phyloP scores from a whole-genome alignment of 2,329 filamentous ascomycete genomes.

The Aspergillus awamori region DNA sequence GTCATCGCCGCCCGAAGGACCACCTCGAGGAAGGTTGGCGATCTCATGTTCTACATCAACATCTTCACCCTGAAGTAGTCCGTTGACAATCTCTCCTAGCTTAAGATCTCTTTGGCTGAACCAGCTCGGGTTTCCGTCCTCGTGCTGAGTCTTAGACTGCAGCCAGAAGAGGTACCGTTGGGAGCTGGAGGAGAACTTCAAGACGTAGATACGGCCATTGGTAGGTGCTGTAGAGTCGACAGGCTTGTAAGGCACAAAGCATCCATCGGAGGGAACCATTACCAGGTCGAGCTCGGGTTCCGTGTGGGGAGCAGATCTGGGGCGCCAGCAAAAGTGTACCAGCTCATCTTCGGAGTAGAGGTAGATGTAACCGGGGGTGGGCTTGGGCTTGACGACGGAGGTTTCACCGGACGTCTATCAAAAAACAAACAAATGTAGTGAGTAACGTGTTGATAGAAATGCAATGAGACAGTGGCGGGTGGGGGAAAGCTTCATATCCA shows the following conservation, averaged over 20 bases:
- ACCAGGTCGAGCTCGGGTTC: slow-evolving; percentile 84
- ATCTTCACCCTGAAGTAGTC: slow-evolving; percentile 83
- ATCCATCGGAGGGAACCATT: slow-evolving; percentile 88
- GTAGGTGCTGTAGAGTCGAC: slow-evolving; percentile 65
- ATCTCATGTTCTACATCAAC: slow-evolving; percentile 77
- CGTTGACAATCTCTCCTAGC: slow-evolving; percentile 84
- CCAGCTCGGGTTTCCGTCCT: slow-evolving; percentile 70
- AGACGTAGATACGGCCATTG: slow-evolving; percentile 86
- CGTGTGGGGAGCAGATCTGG: slow-evolving; percentile 69
- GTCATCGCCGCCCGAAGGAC: slow-evolving; percentile 58
- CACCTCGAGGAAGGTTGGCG: slow-evolving; percentile 58
- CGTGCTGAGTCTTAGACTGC: slow-evolving; percentile 82
- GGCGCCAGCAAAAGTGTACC: slow-evolving; percentile 96
- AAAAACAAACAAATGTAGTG: neutral
- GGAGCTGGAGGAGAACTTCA: slow-evolving; percentile 92
- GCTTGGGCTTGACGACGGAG: slow-evolving; percentile 71
- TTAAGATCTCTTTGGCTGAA: slow-evolving; percentile 85
- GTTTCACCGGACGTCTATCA: slow-evolving; percentile 59
- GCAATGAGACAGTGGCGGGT: neutral
- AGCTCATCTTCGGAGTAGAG: slow-evolving; percentile 93
- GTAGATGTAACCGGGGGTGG: slow-evolving; percentile 83
- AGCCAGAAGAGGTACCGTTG: slow-evolving; percentile 95
- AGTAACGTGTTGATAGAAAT: neutral
- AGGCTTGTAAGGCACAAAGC: slow-evolving; percentile 78
- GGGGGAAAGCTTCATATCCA: slow-evolving; percentile 3